These are phyloP conservation scores for Darksidea phi DNA, from an alignment of 495 filamentous ascomycete species.

Conservation along the genomic window DNA sequence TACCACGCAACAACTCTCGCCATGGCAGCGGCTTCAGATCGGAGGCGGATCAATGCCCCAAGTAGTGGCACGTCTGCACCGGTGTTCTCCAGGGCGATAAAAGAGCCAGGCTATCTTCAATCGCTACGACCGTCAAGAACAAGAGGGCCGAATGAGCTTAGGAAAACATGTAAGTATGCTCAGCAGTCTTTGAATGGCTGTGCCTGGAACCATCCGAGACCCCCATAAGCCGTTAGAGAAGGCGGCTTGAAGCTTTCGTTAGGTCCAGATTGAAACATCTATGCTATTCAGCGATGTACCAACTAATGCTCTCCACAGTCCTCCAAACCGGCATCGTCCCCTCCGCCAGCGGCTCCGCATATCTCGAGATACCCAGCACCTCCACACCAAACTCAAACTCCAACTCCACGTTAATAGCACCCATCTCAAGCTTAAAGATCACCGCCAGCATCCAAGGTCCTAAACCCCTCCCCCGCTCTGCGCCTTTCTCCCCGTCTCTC, in stretches of 20 bases:
- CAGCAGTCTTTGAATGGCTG: neutral
- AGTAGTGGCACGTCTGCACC: constrained; percentile 73
- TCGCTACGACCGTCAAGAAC: constrained; percentile 54
- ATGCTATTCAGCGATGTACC: neutral
- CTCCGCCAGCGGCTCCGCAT: constrained; percentile 90
- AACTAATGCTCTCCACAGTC: constrained; percentile 52
- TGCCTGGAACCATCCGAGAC: constrained; percentile 19
- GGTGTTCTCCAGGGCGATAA: constrained; percentile 55
- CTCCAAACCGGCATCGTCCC: constrained; percentile 89
- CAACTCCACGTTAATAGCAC: constrained; percentile 40
- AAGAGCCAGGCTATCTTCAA: constrained; percentile 41
- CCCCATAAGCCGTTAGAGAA: constrained; percentile 30
- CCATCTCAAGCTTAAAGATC: constrained; percentile 73
- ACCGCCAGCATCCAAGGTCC: constrained; percentile 92
- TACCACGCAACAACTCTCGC: neutral
- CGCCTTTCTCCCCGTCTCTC: constrained; percentile 84
- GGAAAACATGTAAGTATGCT: constrained; percentile 74
- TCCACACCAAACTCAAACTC: constrained; percentile 45
- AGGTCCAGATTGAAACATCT: too few species aligned
- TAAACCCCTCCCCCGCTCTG: constrained; percentile 81
- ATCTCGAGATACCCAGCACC: constrained; percentile 75
- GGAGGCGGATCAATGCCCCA: constrained; percentile 89
- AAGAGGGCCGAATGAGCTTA: constrained; percentile 57
- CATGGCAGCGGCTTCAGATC: constrained; percentile 64
- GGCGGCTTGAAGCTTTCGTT: too few species aligned